These are phyloP conservation scores for Pinus taeda DNA, from an alignment of 75 land plant species.

Conservation along the genomic window DNA sequence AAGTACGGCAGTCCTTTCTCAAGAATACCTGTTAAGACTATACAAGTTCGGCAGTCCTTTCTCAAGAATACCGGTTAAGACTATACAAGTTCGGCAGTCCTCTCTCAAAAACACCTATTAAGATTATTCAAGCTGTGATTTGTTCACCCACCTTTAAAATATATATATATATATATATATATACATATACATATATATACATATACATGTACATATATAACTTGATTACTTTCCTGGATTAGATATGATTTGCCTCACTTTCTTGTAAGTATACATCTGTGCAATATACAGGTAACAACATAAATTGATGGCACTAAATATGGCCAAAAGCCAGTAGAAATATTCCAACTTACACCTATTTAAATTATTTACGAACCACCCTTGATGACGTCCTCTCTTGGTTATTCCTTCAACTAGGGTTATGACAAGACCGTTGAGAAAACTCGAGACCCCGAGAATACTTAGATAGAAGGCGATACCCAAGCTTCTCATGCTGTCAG, in stretches of 20 bases:
- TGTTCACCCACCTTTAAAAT: too few species aligned
- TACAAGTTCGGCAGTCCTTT: too few species aligned
- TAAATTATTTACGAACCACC: constrained; percentile 46
- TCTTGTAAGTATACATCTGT: constrained; percentile 45
- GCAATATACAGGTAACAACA: constrained; percentile 38
- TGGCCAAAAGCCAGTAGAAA: constrained; percentile 56
- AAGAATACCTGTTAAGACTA: too few species aligned
- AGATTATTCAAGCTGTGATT: too few species aligned
- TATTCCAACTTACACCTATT: constrained; percentile 50
- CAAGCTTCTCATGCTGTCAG: constrained; percentile 41
- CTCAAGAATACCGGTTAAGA: too few species aligned
- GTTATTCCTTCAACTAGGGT: constrained; percentile 36
- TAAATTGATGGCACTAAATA: constrained; percentile 26
- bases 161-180: too few species aligned
- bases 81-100: too few species aligned
- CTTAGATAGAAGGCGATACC: constrained; percentile 38
- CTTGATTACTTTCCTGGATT: constrained; percentile 2
- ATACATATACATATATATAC: constrained; percentile 44
- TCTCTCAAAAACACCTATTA: too few species aligned
- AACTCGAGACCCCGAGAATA: constrained; percentile 45
- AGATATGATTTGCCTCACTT: constrained; percentile 13
- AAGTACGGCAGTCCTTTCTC: too few species aligned
- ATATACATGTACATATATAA: constrained; percentile 31
- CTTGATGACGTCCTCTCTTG: constrained; percentile 12
- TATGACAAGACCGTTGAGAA: constrained; percentile 60